A percentile compares a stretch with the other conserved stretches of the same genome.
Conservation (phyloP, 2,329 filamentous ascomycete species). For the Xylogone sp. region DNA sequence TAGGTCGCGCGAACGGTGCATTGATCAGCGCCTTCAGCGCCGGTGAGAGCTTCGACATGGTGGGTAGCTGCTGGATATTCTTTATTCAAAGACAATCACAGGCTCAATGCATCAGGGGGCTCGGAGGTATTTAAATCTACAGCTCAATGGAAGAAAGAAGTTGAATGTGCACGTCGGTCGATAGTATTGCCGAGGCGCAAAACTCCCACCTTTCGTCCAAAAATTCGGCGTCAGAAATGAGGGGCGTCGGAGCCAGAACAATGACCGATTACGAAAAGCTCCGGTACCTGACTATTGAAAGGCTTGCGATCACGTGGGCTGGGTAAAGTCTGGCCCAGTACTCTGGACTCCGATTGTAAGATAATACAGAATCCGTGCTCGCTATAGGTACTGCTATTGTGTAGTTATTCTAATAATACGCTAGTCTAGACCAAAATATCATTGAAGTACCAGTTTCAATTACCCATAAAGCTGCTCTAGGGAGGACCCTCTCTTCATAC, state of each 20-base stretch:
- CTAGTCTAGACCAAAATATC: too few species aligned
- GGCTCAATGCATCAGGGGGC: neutral
- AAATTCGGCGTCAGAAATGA: neutral
- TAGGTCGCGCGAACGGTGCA: slow-evolving; percentile 61
- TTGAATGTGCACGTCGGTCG: neutral
- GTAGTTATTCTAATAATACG: too few species aligned
- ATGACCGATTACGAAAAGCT: too few species aligned
- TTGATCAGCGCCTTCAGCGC: slow-evolving; percentile 72
- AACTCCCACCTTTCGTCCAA: neutral
- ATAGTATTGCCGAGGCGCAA: neutral
- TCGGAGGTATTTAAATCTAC: neutral
- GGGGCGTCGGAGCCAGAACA: neutral
- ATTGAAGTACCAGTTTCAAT: too few species aligned
- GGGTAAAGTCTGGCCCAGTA: too few species aligned
- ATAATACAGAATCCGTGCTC: too few species aligned
- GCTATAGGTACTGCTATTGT: too few species aligned
- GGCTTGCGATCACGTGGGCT: too few species aligned
- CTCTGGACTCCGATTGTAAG: too few species aligned
- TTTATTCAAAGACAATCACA: neutral
- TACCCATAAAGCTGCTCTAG: too few species aligned
- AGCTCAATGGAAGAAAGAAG: neutral
- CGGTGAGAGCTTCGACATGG: slow-evolving; percentile 71
- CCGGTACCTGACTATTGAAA: too few species aligned
- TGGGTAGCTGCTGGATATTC: neutral
- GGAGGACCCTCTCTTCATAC: too few species aligned